Base-by-base conservation (phyloP, 1,284 basidiomycete genomes). In the Kalmanozyma brasiliensis region DNA sequence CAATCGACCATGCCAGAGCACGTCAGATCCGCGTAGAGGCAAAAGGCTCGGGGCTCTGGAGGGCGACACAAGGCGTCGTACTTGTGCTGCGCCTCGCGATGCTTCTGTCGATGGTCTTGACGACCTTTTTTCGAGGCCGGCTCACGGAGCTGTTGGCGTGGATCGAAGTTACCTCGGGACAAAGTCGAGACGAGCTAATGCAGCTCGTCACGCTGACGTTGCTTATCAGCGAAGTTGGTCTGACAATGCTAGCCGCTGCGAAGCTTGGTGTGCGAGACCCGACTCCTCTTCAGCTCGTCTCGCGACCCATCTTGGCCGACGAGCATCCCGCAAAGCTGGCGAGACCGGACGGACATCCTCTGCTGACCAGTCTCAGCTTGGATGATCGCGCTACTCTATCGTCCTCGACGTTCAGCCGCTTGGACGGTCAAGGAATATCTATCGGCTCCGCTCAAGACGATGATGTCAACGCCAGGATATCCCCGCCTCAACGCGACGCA, bases 271-370 rank as follows among this genome's bases (percentile, higher is more conserved):
- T 67, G 2, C 49, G 38, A 3, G 24, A 51, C 34, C 57, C 67
- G 10, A n/a, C 57, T 2, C 41, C 63, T 2, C 30, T 70, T 34
- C 52, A 59, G 16, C 51, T 70, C 1, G 67, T 70, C 5, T 70
- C 67, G 8, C 42, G 45, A 23, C 67, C 67, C 1, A 46, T 57
- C 26, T n/a, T 42, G 1, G 41, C 49, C 11, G 32, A 35, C 13
- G 42, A 19, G 16, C 8, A 2, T 2, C 10, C 7, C 3, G 20
- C 34, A n/a, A 30, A 45, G 14, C 17, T n/a, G 9, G n/a, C 29
- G 3, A 36, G 33, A 11, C 19, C 40, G 2, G 34, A 17, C 1
- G 30, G 36, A 10, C 49, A 58, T 26, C 49, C 61, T 6, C 49
- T 64, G 17, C 55, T 64, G 17, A 58, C 49, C 1, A 49, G 55